Conservation (phyloP, 345 rosid genomes). For the Linum tenue region DNA sequence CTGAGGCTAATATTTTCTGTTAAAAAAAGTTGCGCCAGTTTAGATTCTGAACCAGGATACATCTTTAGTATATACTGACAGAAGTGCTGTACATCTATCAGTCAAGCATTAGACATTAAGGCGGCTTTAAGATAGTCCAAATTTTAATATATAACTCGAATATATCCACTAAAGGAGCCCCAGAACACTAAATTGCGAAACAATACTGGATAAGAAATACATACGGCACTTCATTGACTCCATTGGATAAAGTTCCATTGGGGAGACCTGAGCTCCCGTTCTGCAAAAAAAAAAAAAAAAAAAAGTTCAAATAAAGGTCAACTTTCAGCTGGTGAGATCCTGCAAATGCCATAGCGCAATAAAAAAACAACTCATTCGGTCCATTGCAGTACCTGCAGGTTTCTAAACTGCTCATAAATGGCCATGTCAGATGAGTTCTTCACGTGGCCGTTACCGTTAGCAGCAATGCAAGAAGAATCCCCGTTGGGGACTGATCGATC, state of each 20-base stretch:
- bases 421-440: constrained; percentile 49
- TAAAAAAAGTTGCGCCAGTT: too few relatives aligned
- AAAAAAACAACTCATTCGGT: background rate
- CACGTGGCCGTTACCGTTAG: constrained; percentile 39
- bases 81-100: background rate
- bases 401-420: constrained; percentile 53
- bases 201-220: constrained; percentile 15
- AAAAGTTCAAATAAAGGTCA: background rate
- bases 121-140: background rate
- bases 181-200: background rate
- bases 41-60: too few relatives aligned
- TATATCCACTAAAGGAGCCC: background rate
- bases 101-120: background rate
- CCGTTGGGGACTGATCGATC: constrained; percentile 31
- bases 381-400: constrained; percentile 35
- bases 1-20: too few relatives aligned
- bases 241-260: constrained; percentile 35
- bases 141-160: background rate
- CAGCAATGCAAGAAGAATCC: constrained; percentile 7
- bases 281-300: constrained; percentile 27
- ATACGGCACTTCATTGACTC: constrained; percentile 49
- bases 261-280: constrained; percentile 23
- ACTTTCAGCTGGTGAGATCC: background rate
- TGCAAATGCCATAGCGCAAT: background rate
- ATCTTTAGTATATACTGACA: too few relatives aligned